Evolutionary conservation across 2,329 filamentous ascomycete species (phyloP).

Genomic region (Hyphodiscus sp.): DNA sequence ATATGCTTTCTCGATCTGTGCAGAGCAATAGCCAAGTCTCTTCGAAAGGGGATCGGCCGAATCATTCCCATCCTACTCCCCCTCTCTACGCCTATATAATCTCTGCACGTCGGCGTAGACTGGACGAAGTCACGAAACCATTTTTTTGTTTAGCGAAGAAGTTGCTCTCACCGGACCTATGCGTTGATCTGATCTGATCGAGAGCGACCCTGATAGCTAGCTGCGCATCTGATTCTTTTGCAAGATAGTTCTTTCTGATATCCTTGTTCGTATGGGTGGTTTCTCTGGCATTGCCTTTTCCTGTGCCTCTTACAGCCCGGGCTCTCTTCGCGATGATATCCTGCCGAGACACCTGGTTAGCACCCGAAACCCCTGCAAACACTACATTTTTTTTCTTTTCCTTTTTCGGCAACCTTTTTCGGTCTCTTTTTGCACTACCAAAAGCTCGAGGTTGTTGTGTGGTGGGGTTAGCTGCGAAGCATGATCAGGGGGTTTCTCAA

Average conservation of each 20-base stretch:
- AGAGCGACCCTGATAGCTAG: conserved; percentile 18
- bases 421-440: conserved; percentile 17
- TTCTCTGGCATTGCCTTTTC: conserved; percentile 31
- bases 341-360: conserved; percentile 28
- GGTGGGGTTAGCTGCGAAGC: conserved; percentile 10
- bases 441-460: conserved; percentile 25
- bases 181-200: conserved; percentile 14
- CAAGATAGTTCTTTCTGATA: conserved; percentile 37
- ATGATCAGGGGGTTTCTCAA: conserved; percentile 14
- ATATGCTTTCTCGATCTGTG: conserved; percentile 19
- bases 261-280: conserved; percentile 31
- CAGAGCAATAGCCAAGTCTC: conserved; percentile 19
- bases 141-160: conserved; percentile 32
- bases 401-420: conserved; percentile 19
- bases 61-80: conserved; percentile 32
- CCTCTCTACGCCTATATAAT: conserved; percentile 37
- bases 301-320: conserved; percentile 25
- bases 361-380: conserved; percentile 19
- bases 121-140: conserved; percentile 43
- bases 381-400: conserved; percentile 17
- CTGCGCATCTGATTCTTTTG: conserved; percentile 30
- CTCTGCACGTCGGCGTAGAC: conserved; percentile 36
- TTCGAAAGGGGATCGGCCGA: conserved; percentile 9
- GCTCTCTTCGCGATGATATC: conserved; percentile 31
- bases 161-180: conserved; percentile 27